These are phyloP conservation scores for Celoporthe dispersa DNA, from an alignment of 2,329 filamentous ascomycete species.

Conservation along the genomic window DNA sequence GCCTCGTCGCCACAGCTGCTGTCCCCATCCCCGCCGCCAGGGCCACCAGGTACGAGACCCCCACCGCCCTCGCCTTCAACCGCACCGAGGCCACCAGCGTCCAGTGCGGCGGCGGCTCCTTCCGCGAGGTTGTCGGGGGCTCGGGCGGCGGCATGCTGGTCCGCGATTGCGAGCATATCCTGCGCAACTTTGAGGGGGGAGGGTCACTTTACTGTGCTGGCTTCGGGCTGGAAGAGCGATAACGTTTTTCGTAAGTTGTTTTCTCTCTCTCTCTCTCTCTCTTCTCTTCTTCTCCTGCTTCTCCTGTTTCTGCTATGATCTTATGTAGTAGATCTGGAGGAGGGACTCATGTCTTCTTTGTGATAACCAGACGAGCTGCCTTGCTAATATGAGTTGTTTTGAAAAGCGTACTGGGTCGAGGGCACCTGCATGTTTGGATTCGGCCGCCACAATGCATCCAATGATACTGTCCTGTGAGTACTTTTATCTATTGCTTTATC, in stretches of 20 bases:
- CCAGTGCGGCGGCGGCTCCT: slow-evolving; percentile 13
- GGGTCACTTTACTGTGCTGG: slow-evolving; percentile 10
- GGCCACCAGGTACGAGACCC: slow-evolving; percentile 15
- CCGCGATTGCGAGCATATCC: slow-evolving; percentile 15
- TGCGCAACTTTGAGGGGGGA: not conserved
- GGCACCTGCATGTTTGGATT: slow-evolving; percentile 24
- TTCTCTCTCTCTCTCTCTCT: not conserved
- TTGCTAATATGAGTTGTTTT: not conserved
- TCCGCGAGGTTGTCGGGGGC: not conserved
- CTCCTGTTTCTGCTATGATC: not conserved
- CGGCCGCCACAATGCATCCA: slow-evolving; percentile 12
- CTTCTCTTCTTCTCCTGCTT: too few species aligned
- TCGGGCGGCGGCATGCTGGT: slow-evolving; percentile 2
- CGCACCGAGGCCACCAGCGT: not conserved
- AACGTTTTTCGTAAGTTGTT: not conserved
- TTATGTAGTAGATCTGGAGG: not conserved
- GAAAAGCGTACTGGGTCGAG: not conserved
- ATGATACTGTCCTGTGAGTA: slow-evolving; percentile 19
- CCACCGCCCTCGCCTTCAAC: not conserved
- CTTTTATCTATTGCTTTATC: too few species aligned
- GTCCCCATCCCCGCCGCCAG: too few species aligned
- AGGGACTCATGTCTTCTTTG: too few species aligned
- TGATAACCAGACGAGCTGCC: not conserved
- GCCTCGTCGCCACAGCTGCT: not conserved
- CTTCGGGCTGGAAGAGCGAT: slow-evolving; percentile 3